A percentile compares a stretch with the other conserved stretches of the same genome.
These are phyloP conservation scores for Talaromyces sp. DNA, from an alignment of 2,329 filamentous ascomycete genomes.

Conservation along the genomic window DNA sequence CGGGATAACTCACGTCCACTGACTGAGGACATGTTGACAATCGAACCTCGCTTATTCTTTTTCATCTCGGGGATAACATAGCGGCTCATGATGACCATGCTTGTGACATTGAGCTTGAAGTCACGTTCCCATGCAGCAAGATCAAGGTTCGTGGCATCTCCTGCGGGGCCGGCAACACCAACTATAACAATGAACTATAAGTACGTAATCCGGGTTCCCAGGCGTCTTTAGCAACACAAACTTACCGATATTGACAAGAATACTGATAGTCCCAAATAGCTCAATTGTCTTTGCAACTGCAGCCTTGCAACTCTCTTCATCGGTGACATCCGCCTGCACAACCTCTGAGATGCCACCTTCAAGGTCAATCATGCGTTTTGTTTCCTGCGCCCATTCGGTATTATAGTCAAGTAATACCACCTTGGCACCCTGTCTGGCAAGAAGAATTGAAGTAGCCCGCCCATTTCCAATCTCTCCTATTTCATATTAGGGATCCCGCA, in stretches of 20 bases:
- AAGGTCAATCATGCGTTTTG: slow-evolving; percentile 32
- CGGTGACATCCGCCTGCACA: slow-evolving; percentile 4
- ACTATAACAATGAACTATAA: slow-evolving; percentile 23
- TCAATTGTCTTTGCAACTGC: not conserved
- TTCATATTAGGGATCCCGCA: not conserved
- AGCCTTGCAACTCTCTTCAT: slow-evolving; percentile 4
- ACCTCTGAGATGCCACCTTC: slow-evolving; percentile 25
- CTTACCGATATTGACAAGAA: slow-evolving; percentile 33
- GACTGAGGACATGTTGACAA: slow-evolving; percentile 43
- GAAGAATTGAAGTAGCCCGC: slow-evolving; percentile 31
- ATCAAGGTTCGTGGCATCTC: slow-evolving; percentile 32
- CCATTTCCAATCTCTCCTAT: slow-evolving; percentile 32
- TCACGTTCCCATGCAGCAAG: slow-evolving; percentile 35
- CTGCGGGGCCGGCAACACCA: slow-evolving; percentile 37
- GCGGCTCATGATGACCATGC: slow-evolving; percentile 40
- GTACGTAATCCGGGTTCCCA: slow-evolving; percentile 2
- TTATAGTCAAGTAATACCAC: slow-evolving; percentile 32
- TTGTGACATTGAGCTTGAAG: slow-evolving; percentile 39
- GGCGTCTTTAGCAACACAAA: not conserved
- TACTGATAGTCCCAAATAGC: slow-evolving; percentile 20
- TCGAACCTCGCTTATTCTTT: slow-evolving; percentile 35
- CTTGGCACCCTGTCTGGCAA: slow-evolving; percentile 31
- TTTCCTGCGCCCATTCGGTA: slow-evolving; percentile 28
- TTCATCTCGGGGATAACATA: slow-evolving; percentile 38
- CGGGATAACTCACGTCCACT: slow-evolving; percentile 24